Evolutionary conservation across 768 basidiomycete genomes (phyloP), one percentile per base, ranked within the genome.

Genomic region (Serendipita sp.): DNA sequence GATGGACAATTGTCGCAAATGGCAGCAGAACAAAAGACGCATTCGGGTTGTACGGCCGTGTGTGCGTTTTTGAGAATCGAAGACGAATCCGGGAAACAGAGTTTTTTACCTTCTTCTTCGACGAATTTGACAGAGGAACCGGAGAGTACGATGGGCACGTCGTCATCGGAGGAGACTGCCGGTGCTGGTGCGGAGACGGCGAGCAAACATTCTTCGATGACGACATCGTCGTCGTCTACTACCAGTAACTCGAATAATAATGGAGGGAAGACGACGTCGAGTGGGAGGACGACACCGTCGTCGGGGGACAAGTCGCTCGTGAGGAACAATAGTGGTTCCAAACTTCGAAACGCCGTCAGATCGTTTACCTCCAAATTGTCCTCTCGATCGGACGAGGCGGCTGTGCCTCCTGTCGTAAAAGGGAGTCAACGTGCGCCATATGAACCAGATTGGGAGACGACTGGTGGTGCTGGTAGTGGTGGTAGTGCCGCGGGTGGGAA

Each of bases 21-120:
- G 70, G 86, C 92, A 68, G 88, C 88, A 3, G 86, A 89, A 45
- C 92, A 91, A 69, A 92, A 90, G 74, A 93, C 95, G 58, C 92
- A 95, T 70, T 93, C 91, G 4, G 96, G 96, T 1, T 98, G 95
- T 72, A 99, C 96, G 3, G 96, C 91, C 3, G 96, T 96, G 38
- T 93, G 90, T 32, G 92, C 92, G 1, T 95, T 98, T 75, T 80
- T 99, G 63, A 88, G 96, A 13, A 75, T 97, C 66, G 96, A 99
- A 75, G 92, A 92, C 69, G 78, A 76, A 1, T 77, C 85, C 15
- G 89, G 89, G 38, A 76, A 77, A 34, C 90, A 92, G 71, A 76
- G 86, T 5, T 92, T 90, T 72, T 28, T 54, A 3, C 24, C 28
- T 2, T 16, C 46, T 16, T 47, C 16, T 16, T 18, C 15, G 32